These are phyloP conservation scores for Penicillium antarcticum DNA, from an alignment of 495 filamentous ascomycete genomes.

Conservation along the genomic window DNA sequence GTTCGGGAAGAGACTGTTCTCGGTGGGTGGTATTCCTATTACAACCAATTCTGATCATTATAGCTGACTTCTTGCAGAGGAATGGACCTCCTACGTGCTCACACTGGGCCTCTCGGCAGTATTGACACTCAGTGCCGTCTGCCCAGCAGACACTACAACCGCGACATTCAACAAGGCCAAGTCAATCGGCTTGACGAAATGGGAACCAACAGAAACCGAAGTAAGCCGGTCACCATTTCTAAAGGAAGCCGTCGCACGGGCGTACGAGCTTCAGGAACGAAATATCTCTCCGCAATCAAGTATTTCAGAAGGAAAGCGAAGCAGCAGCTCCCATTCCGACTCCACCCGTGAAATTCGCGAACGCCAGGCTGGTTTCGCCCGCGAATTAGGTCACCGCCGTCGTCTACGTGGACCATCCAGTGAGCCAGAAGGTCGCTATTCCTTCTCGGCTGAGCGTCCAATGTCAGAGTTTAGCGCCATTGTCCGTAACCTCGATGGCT, in stretches of 20 bases:
- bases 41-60: neutral
- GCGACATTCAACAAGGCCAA: conserved; percentile 51
- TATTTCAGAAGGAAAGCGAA: conserved; percentile 6
- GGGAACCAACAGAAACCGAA: conserved; percentile 46
- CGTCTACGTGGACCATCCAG: conserved; percentile 15
- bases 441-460: conserved; percentile 41
- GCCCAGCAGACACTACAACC: conserved; percentile 39
- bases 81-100: conserved; percentile 61
- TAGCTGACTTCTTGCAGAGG: conserved; percentile 47
- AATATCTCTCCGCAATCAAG: conserved; percentile 5
- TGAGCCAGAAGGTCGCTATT: conserved; percentile 28
- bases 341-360: conserved; percentile 24
- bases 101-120: conserved; percentile 58
- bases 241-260: conserved; percentile 57
- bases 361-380: conserved; percentile 36
- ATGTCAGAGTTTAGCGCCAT: conserved; percentile 44
- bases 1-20: conserved; percentile 53
- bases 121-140: conserved; percentile 49
- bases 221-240: conserved; percentile 57
- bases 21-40: conserved; percentile 34
- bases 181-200: conserved; percentile 53
- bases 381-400: conserved; percentile 11
- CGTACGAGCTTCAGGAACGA: conserved; percentile 53
- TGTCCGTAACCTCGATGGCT: conserved; percentile 30
- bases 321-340: conserved; percentile 2